These are phyloP conservation scores for Acanthamoeba triangularis DNA, from an alignment of 208 protist species.

Conservation along the genomic window DNA sequence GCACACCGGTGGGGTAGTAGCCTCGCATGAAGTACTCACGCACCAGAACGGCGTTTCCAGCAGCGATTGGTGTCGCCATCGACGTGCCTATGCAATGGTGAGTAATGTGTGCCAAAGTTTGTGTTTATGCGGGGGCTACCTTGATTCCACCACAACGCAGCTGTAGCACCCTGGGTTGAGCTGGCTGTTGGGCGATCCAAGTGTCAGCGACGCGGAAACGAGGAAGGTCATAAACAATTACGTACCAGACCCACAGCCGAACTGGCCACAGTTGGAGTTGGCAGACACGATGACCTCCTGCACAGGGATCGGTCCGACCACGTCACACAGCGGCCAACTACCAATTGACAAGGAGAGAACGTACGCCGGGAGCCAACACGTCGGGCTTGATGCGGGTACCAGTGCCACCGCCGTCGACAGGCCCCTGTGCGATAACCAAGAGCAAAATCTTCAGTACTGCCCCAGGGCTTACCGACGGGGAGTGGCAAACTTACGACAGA, in stretches of 20 bases:
- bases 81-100: background rate
- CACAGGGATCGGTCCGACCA: background rate
- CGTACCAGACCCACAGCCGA: constrained; percentile 21
- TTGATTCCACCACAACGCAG: constrained; percentile 40
- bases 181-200: background rate
- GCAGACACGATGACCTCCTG: constrained; percentile 50
- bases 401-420: background rate
- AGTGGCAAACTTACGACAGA: background rate
- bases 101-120: background rate
- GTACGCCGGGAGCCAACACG: constrained; percentile 18
- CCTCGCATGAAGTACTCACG: constrained; percentile 57
- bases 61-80: constrained; percentile 18
- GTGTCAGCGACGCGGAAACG: background rate
- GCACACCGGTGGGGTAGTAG: constrained; percentile 47
- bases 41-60: background rate
- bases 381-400: constrained; percentile 31
- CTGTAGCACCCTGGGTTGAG: background rate
- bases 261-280: background rate
- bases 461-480: background rate
- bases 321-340: too few species aligned
- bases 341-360: background rate
- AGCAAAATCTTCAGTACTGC: too few species aligned
- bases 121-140: background rate
- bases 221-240: background rate
- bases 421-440: background rate